Base-by-base conservation (phyloP, 306 rosid genomes). In the Boehmeria nivea region DNA sequence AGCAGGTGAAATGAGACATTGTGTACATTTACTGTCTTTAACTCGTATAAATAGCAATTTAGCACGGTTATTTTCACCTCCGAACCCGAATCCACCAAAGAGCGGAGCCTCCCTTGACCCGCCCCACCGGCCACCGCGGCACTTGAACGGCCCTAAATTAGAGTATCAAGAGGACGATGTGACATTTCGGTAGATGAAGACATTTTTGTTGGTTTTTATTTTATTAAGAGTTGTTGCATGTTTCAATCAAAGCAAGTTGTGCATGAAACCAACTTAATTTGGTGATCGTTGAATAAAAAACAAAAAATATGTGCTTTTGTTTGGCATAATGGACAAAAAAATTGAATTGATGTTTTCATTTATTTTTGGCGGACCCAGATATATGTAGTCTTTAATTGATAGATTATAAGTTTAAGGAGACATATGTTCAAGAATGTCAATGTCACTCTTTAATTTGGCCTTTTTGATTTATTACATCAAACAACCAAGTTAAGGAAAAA, bases 191-290 rank as follows among this genome's bases (percentile, higher is more conserved):
- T 54, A 8, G 59, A 17, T 11, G 43, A 16, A 19, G 43, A 54
- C 16, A 22, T 34, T 51, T 51, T 20, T 33, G 17, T 20, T 54
- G 16, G 16, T 14, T 54, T 31, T 31, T 8, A 33, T 34, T 31
- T 2, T 31, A 4, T 31, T 19, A 34, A 34, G 42, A 54, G 59
- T 18, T 20, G 59, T 54, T 54, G 43, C 25, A 18, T n/a, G 48
- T 24, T 13, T 40, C 34, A 57, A 57, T 54, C 45, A 54, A 33
- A 34, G 27, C 16, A 6, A 51, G 57, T 21, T 27, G 57, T 51
- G 20, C 8, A 20, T 46, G 3, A 46, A 53, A 16, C 40, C 59
- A 53, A n/a, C 25, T 53, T 10, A 53, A 34, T 33, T 34, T 34
- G 44, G 44, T 31, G 59, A 39, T 51, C 39, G 21, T 25, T 26